phyloP scores from a whole-genome alignment of 331 rosid species.

The Quercus tomentella region DNA sequence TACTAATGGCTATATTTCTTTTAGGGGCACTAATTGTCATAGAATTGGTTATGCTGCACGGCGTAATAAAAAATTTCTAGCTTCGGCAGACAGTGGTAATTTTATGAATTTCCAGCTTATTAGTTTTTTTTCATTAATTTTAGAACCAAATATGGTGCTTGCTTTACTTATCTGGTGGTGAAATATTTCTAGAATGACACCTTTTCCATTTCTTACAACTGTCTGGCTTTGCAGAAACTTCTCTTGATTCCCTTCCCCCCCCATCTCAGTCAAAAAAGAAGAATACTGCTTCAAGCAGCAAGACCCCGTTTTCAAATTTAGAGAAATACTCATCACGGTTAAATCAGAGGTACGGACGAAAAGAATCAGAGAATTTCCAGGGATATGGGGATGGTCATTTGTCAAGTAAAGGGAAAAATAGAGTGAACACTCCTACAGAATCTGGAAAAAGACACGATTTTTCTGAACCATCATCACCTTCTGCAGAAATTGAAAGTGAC shows the following conservation, averaged over 20 bases:
- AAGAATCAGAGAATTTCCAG: conserved; percentile 28
- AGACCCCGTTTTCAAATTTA: conserved; percentile 19
- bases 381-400: conserved; percentile 20
- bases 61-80: conserved; percentile 23
- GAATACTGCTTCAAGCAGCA: conserved; percentile 29
- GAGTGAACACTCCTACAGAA: conserved; percentile 17
- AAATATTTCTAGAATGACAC: background rate
- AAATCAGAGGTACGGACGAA: conserved; percentile 28
- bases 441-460: conserved; percentile 20
- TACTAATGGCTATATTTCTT: conserved; percentile 13
- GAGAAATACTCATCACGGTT: conserved; percentile 28
- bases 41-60: conserved; percentile 78
- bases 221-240: conserved; percentile 38
- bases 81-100: conserved; percentile 50
- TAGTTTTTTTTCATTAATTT: background rate
- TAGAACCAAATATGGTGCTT: background rate
- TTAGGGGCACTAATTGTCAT: conserved; percentile 59
- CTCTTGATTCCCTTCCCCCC: conserved; percentile 42
- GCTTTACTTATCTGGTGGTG: background rate
- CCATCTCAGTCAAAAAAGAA: conserved; percentile 38
- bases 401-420: conserved; percentile 20
- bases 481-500: conserved; percentile 31
- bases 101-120: conserved; percentile 15
- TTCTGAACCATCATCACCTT: conserved; percentile 34
- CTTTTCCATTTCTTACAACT: conserved; percentile 1